Conservation (phyloP, 345 rosid species). For the Eucalyptus pauciflora region DNA sequence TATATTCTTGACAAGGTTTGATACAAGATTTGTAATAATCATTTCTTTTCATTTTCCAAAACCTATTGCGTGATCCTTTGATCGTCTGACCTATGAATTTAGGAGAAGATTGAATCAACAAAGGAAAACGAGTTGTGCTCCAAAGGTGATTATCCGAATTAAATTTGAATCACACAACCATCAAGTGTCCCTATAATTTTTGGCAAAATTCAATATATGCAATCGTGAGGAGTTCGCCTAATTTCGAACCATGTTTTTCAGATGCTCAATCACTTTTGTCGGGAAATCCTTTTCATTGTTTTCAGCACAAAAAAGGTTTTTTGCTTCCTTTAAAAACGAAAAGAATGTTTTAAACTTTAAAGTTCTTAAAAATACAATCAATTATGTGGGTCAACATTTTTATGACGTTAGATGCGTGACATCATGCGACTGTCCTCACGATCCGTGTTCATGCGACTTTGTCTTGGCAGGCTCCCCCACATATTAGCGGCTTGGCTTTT, state of each 20-base stretch:
- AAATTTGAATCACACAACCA: background rate
- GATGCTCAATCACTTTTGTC: background rate
- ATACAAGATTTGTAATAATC: background rate
- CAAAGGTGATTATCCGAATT: background rate
- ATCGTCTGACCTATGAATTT: background rate
- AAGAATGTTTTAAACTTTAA: too few species aligned
- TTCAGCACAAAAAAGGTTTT: background rate
- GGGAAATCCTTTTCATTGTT: background rate
- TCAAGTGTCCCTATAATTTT: background rate
- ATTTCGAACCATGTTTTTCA: background rate
- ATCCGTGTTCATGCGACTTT: background rate
- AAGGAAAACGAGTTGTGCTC: background rate
- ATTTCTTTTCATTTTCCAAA: background rate
- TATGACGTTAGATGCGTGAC: background rate
- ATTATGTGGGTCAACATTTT: background rate
- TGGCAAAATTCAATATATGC: background rate
- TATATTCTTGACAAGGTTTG: background rate
- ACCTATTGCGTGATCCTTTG: background rate
- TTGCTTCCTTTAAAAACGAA: background rate
- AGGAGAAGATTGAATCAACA: too few species aligned
- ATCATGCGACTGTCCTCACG: background rate
- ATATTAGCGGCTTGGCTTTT: too few species aligned
- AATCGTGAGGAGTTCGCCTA: background rate
- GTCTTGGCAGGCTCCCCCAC: background rate
- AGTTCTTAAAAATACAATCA: background rate